Percentiles rank a stretch among this genome's conserved stretches.
Evolutionary conservation across 2,329 filamentous ascomycete genomes (phyloP).

Genomic region (Botryotinia narcissicola): DNA sequence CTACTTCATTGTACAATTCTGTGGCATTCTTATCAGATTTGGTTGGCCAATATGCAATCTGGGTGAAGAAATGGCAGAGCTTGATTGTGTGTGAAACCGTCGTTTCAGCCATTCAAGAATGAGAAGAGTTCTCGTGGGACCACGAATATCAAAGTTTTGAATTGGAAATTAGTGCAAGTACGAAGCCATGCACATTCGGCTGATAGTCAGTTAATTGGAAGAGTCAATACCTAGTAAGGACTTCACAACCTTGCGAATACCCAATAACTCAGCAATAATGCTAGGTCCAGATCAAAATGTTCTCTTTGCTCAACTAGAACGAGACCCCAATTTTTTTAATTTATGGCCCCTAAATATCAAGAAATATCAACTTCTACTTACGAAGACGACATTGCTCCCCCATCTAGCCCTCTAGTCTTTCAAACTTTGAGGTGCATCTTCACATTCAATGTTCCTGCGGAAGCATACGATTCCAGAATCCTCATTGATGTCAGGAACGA

Average conservation of each 20-base stretch:
- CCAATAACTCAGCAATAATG: background rate
- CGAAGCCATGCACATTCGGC: background rate
- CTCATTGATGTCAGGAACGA: background rate
- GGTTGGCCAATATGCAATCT: background rate
- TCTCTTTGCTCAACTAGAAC: background rate
- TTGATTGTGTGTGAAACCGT: background rate
- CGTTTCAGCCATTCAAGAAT: background rate
- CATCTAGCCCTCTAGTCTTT: background rate
- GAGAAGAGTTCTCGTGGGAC: no score
- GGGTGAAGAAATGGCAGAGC: background rate
- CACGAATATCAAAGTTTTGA: no score
- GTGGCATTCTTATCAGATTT: background rate
- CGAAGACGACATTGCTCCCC: rapidly evolving
- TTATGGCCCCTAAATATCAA: background rate
- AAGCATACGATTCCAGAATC: background rate
- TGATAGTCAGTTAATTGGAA: background rate
- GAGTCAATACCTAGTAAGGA: background rate
- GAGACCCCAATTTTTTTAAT: no score
- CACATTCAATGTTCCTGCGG: rapidly evolving
- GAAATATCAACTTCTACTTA: background rate
- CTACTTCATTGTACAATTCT: background rate
- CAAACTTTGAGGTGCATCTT: background rate
- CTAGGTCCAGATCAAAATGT: background rate
- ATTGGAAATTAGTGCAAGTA: no score
- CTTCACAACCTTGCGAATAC: background rate